These are phyloP conservation scores for Clarireedia sp. DNA, from an alignment of 2,329 filamentous ascomycete species.

Conservation along the genomic window DNA sequence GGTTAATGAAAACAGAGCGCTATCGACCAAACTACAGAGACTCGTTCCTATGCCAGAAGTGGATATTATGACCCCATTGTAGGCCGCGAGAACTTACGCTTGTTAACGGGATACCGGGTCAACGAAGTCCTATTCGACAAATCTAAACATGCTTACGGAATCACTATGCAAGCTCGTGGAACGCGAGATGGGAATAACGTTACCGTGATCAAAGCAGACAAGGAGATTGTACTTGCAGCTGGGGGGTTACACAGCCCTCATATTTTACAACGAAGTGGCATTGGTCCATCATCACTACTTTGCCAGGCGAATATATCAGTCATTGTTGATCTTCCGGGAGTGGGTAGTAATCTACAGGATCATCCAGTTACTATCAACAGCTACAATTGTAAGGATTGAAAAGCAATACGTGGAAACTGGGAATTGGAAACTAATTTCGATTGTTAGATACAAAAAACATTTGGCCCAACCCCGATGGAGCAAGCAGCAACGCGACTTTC, in stretches of 20 bases:
- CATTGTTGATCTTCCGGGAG: slow-evolving; percentile 33
- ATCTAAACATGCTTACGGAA: neutral
- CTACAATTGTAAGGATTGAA: neutral
- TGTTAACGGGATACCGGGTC: slow-evolving; percentile 47
- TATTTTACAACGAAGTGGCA: slow-evolving; percentile 20
- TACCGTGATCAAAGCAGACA: slow-evolving; percentile 21
- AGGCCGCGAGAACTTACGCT: slow-evolving; percentile 40
- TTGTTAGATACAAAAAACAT: neutral
- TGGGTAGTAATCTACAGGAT: slow-evolving; percentile 33
- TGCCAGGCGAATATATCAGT: slow-evolving; percentile 27
- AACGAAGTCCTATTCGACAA: slow-evolving; percentile 35
- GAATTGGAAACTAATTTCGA: neutral
- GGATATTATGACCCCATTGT: slow-evolving; percentile 28
- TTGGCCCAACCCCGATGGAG: neutral
- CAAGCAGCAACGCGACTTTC: neutral
- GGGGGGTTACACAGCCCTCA: slow-evolving; percentile 25
- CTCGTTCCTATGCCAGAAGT: slow-evolving; percentile 33
- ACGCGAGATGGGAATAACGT: neutral
- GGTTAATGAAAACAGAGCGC: neutral
- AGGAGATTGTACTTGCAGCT: slow-evolving; percentile 32
- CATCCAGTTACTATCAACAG: slow-evolving; percentile 10
- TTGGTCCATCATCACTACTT: slow-evolving; percentile 28
- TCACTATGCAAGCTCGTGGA: slow-evolving; percentile 3
- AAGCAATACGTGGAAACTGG: neutral
- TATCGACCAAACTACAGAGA: slow-evolving; percentile 9